Evolutionary conservation across 306 rosid species (phyloP).

Genomic region (Glycine tomentella): DNA sequence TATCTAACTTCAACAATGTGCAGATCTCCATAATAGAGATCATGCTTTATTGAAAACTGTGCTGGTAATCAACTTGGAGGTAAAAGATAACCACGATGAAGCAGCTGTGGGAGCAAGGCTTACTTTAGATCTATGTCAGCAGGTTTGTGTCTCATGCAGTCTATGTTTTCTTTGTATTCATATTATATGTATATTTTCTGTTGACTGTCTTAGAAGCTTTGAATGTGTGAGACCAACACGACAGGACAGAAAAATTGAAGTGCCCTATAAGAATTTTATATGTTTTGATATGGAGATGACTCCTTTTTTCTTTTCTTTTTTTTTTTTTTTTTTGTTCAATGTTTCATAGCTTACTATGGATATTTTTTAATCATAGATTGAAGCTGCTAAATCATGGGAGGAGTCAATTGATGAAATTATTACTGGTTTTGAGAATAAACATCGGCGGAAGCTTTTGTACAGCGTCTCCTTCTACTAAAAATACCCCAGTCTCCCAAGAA

Average conservation of each 20-base stretch:
- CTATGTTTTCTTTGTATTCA: not conserved
- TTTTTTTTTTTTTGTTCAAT: not conserved
- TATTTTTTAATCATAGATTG: constrained; percentile 59
- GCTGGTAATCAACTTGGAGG: constrained; percentile 90
- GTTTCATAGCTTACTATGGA: constrained; percentile 8
- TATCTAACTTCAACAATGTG: constrained; percentile 40
- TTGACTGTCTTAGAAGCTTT: constrained; percentile 10
- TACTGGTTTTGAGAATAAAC: constrained; percentile 73
- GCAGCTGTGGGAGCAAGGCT: constrained; percentile 90
- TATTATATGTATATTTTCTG: not conserved
- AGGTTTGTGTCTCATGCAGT: constrained; percentile 57
- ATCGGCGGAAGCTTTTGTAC: constrained; percentile 78
- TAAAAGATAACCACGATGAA: constrained; percentile 97
- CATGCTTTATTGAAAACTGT: constrained; percentile 75
- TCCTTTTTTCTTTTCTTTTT: not conserved
- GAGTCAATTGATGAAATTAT: constrained; percentile 82
- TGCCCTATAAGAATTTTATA: not conserved
- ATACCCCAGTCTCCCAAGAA: not conserved
- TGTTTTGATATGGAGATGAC: constrained; percentile 23
- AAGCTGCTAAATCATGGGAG: constrained; percentile 87
- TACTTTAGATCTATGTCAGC: constrained; percentile 79
- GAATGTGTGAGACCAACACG: not conserved
- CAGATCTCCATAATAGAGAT: constrained; percentile 86
- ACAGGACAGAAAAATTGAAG: not conserved
- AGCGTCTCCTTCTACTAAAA: constrained; percentile 81